These are phyloP conservation scores for Zymoseptoria brevis DNA, from an alignment of 2,329 filamentous ascomycete species.

Conservation along the genomic window DNA sequence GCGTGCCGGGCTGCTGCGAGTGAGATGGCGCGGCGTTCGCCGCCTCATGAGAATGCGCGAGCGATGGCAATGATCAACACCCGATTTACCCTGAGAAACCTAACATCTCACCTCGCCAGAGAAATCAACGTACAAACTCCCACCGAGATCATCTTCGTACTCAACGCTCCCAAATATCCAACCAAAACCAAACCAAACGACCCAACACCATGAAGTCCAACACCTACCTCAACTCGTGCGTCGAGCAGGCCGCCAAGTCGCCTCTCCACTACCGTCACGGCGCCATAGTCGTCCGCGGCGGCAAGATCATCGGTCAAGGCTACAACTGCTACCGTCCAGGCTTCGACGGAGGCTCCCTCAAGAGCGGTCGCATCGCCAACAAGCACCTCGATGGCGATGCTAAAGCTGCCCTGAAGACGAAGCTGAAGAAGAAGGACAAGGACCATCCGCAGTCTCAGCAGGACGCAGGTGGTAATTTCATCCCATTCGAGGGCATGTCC, in stretches of 20 bases:
- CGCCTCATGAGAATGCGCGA: too few relatives aligned
- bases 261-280: conserved; percentile 42
- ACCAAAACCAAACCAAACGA: conserved; percentile 8
- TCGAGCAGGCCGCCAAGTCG: conserved; percentile 45
- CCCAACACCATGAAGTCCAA: conserved; percentile 38
- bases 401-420: conserved; percentile 33
- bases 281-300: conserved; percentile 44
- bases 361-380: conserved; percentile 37
- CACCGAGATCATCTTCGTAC: background rate
- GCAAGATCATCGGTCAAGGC: conserved; percentile 46
- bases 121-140: background rate
- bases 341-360: conserved; percentile 44
- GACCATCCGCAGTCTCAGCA: conserved; percentile 22
- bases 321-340: conserved; percentile 45
- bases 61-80: too few relatives aligned
- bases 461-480: conserved; percentile 26
- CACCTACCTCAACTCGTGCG: conserved; percentile 43
- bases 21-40: too few relatives aligned
- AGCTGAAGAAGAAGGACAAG: conserved; percentile 28
- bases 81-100: too few relatives aligned
- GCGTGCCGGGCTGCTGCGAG: too few relatives aligned
- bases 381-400: conserved; percentile 30
- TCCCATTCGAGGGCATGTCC: conserved; percentile 29
- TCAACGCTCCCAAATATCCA: background rate
- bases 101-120: too few relatives aligned